phyloP scores from a whole-genome alignment of 768 basidiomycete species.

The Phaeotremella skinneri region DNA sequence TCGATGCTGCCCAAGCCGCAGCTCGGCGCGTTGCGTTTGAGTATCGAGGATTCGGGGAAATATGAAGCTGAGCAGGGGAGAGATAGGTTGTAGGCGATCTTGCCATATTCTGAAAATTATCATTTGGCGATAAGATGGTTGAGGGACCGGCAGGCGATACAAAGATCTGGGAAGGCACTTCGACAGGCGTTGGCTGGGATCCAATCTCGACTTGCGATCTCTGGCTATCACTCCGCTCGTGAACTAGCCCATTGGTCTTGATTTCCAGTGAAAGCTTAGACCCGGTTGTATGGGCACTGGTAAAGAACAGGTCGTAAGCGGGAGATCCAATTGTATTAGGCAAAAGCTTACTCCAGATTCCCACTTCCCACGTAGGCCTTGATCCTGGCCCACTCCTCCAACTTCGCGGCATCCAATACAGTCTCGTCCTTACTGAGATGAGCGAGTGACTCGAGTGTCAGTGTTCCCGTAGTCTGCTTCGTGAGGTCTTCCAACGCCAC shows the following conservation, averaged over 20 bases:
- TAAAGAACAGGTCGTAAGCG: neutral
- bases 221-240: neutral
- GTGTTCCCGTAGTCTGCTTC: slow-evolving; percentile 31
- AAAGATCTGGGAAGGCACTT: neutral
- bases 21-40: slow-evolving; percentile 12
- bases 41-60: slow-evolving; percentile 3
- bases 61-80: slow-evolving; percentile 12
- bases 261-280: neutral
- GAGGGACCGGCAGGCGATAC: neutral
- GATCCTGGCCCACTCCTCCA: slow-evolving; percentile 40
- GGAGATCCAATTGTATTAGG: neutral
- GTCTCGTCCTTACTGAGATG: slow-evolving; percentile 17
- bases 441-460: slow-evolving; percentile 41
- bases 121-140: neutral
- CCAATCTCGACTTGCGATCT: neutral
- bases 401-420: neutral
- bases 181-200: neutral
- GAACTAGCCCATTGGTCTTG: neutral
- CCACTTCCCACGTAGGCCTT: slow-evolving; percentile 46
- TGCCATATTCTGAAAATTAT: neutral
- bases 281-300: neutral
- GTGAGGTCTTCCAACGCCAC: slow-evolving; percentile 30
- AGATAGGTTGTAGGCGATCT: slow-evolving; percentile 6
- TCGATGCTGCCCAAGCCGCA: neutral
- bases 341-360: slow-evolving; percentile 46